phyloP scores from a whole-genome alignment of 768 basidiomycete species.

The Lanmaoa pseudosensibilis region DNA sequence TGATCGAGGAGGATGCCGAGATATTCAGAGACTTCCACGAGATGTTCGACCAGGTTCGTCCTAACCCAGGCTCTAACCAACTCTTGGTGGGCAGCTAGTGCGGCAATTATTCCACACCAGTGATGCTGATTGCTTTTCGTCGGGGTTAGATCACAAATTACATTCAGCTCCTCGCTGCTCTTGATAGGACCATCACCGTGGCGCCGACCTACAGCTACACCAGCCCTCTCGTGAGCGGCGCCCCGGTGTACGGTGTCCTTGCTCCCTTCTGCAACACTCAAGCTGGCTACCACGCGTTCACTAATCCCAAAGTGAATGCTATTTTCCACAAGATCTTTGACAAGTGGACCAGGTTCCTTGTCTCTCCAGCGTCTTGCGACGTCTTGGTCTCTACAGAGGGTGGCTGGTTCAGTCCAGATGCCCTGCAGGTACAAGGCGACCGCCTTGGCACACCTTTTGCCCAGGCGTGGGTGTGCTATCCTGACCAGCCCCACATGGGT shows the following conservation, averaged over 20 bases:
- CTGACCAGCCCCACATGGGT: too few relatives aligned
- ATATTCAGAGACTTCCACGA: conserved; percentile 24
- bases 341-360: too few relatives aligned
- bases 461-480: too few relatives aligned
- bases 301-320: too few relatives aligned
- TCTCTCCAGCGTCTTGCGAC: too few relatives aligned
- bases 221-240: conserved; percentile 24
- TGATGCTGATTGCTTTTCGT: background rate
- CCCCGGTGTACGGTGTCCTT: conserved; percentile 22
- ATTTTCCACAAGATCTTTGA: too few relatives aligned
- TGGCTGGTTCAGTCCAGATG: too few relatives aligned
- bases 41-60: conserved; percentile 21
- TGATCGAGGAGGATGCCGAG: conserved; percentile 22
- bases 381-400: too few relatives aligned
- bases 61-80: background rate
- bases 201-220: conserved; percentile 18
- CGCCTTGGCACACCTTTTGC: too few relatives aligned
- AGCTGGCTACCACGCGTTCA: conserved; percentile 24
- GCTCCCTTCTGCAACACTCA: conserved; percentile 26
- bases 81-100: conserved; percentile 5
- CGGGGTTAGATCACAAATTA: conserved; percentile 1
- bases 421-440: too few relatives aligned
- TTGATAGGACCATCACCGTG: conserved; percentile 14
- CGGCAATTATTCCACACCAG: background rate
- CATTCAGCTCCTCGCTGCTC: conserved; percentile 6